These are phyloP conservation scores for Verticillium isaacii DNA, from an alignment of 2,329 filamentous ascomycete genomes.

Conservation along the genomic window DNA sequence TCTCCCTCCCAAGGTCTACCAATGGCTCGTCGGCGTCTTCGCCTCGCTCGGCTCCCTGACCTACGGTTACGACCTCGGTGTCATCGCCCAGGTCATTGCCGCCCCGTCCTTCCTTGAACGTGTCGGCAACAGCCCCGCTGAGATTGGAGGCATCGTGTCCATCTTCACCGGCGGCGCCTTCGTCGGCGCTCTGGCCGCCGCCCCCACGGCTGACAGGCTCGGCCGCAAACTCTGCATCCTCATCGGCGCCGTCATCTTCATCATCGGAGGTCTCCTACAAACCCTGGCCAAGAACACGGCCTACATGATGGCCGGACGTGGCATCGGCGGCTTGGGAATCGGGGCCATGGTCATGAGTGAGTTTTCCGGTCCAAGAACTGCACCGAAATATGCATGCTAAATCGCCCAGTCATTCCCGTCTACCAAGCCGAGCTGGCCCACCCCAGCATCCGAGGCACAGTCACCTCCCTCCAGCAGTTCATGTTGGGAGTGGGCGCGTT, in stretches of 20 bases:
- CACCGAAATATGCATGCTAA: slow-evolving; percentile 26
- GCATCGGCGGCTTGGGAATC: slow-evolving; percentile 57
- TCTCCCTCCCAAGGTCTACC: slow-evolving; percentile 39
- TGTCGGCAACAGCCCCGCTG: slow-evolving; percentile 25
- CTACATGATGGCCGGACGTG: slow-evolving; percentile 67
- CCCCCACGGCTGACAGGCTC: slow-evolving; percentile 56
- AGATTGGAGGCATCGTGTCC: slow-evolving; percentile 30
- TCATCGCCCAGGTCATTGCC: slow-evolving; percentile 47
- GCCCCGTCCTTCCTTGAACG: slow-evolving; percentile 35
- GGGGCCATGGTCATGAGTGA: slow-evolving; percentile 10
- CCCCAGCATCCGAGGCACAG: slow-evolving; percentile 68
- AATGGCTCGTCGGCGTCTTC: slow-evolving; percentile 50
- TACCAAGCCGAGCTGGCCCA: slow-evolving; percentile 80
- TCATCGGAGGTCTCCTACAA: slow-evolving; percentile 68
- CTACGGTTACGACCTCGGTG: slow-evolving; percentile 52
- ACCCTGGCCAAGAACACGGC: slow-evolving; percentile 55
- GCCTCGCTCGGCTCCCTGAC: slow-evolving; percentile 51
- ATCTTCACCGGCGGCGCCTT: slow-evolving; percentile 77
- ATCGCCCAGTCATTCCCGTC: slow-evolving; percentile 39
- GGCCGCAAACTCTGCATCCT: slow-evolving; percentile 70
- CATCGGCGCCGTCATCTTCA: slow-evolving; percentile 66
- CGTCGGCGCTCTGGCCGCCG: slow-evolving; percentile 61
- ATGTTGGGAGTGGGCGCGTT: slow-evolving; percentile 76
- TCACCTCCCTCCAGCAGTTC: slow-evolving; percentile 75
- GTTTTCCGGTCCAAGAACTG: slow-evolving; percentile 20